Evolutionary conservation across 2,329 filamentous ascomycete genomes (phyloP), one percentile per base, ranked within the genome.

Genomic region (Incumbomyces lentus): DNA sequence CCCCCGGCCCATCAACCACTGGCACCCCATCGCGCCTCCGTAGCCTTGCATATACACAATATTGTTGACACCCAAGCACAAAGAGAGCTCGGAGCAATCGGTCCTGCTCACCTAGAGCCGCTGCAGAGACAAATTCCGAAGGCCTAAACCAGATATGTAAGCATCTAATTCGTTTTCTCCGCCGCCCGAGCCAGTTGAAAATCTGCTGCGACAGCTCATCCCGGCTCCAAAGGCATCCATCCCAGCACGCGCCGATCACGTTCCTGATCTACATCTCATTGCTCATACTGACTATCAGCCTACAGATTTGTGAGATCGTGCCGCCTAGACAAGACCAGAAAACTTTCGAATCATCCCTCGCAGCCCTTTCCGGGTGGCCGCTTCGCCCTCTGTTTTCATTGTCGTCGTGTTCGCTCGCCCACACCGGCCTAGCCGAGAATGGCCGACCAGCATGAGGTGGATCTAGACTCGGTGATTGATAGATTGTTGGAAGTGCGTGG

Each of bases 401-500:
- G n/a, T 19, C 16, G 16, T 31, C 43, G 38, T 48, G 41, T 44
- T 51, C 44, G 45, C 48, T 36, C 55, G 44, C 49, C 50, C 53
- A 50, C 44, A 49, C 40, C 31, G 40, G 49, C 49, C 49, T 47
- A 51, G 37, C 26, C 66, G 67, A 69, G 66, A 64, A 86, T 86
- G 82, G 81, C 81, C 67, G 82, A 85, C 69, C 72, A 79, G 64
- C 77, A 87, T 72, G 90, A 96, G 72, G 86, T 96, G 72, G 90
- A 96, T 74, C 79, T 98, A 73, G 92, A 98, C 72, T 95, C 89
- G 63, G 95, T 96, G 81, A 96, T 98, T 76, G 90, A 96, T 71
- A 82, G 92, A 70, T 80, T 98, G 64, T 78, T 96, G 64, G 92
- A 98, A 73, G 92, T 96, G 65, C 84, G 92, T 71, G 92, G 90